phyloP scores from a whole-genome alignment of 176 grass and related monocot genomes.

The Neostapfia colusana region DNA sequence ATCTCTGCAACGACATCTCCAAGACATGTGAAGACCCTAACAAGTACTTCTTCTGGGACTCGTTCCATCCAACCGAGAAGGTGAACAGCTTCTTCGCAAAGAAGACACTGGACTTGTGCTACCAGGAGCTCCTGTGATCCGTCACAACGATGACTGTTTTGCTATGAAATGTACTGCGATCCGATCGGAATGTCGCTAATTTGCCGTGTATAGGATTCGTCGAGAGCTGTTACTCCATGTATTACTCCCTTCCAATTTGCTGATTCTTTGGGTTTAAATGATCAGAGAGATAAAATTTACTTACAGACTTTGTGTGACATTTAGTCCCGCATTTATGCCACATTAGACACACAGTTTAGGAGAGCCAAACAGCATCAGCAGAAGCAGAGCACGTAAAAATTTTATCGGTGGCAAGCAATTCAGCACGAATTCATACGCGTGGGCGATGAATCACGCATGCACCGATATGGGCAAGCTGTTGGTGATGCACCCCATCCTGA shows the following conservation, averaged over 20 bases:
- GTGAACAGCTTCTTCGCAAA: constrained; percentile 59
- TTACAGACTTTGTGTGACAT: constrained; percentile 23
- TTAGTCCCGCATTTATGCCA: constrained; percentile 22
- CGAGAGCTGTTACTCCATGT: not conserved
- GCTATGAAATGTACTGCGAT: constrained; percentile 1
- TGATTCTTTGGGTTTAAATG: constrained; percentile 19
- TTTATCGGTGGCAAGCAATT: not conserved
- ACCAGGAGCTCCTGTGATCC: constrained; percentile 41
- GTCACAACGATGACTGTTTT: not conserved
- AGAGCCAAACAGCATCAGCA: constrained; percentile 11
- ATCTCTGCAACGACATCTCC: constrained; percentile 52
- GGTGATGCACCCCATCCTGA: constrained; percentile 71
- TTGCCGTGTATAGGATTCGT: not conserved
- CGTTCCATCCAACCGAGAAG: constrained; percentile 84
- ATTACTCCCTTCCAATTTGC: not conserved
- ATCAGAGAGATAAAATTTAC: constrained; percentile 6
- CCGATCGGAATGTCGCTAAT: not conserved
- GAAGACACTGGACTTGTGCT: constrained; percentile 26
- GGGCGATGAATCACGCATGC: not conserved
- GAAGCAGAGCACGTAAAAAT: not conserved
- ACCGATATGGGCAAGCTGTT: constrained; percentile 66
- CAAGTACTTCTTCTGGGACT: constrained; percentile 86
- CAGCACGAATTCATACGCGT: constrained; percentile 32
- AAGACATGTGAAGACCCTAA: constrained; percentile 54
- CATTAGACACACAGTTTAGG: not conserved